Conservation (phyloP, 164 flowering plant genomes). For the Tinospora cordifolia region DNA sequence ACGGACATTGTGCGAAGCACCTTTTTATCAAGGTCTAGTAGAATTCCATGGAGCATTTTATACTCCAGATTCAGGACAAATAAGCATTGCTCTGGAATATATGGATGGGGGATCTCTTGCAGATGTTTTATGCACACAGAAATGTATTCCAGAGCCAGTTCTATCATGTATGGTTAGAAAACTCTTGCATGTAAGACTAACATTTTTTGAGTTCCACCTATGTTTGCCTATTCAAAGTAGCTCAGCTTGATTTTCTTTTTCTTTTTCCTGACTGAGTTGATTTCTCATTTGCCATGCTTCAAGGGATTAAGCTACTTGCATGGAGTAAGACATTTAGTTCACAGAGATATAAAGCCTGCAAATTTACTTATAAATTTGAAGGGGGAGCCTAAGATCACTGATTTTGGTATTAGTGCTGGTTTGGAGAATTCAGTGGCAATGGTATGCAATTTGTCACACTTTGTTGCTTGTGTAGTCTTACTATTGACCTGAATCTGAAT, state of each 20-base stretch:
- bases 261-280: constrained; percentile 4
- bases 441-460: constrained; percentile 39
- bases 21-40: constrained; percentile 81
- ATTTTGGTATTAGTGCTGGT: constrained; percentile 99
- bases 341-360: constrained; percentile 98
- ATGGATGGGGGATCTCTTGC: constrained; percentile 99
- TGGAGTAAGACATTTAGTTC: constrained; percentile 88
- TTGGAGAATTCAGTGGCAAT: constrained; percentile 91
- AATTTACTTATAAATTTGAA: constrained; percentile 94
- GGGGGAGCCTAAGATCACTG: constrained; percentile 96
- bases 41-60: constrained; percentile 98
- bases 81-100: constrained; percentile 95
- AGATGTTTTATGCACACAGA: constrained; percentile 55
- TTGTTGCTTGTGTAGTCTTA: background rate
- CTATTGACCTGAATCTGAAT: background rate
- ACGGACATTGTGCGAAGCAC: constrained; percentile 91
- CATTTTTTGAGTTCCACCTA: background rate
- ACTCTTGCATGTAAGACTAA: constrained; percentile 59
- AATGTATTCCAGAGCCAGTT: constrained; percentile 71
- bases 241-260: background rate
- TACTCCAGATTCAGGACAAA: constrained; percentile 94
- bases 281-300: constrained; percentile 5
- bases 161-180: constrained; percentile 79
- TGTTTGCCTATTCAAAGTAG: background rate
- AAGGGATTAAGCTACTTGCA: constrained; percentile 93